These are phyloP conservation scores for Dissophora ornata DNA, from an alignment of 192 early-diverging fungal species.

Conservation along the genomic window DNA sequence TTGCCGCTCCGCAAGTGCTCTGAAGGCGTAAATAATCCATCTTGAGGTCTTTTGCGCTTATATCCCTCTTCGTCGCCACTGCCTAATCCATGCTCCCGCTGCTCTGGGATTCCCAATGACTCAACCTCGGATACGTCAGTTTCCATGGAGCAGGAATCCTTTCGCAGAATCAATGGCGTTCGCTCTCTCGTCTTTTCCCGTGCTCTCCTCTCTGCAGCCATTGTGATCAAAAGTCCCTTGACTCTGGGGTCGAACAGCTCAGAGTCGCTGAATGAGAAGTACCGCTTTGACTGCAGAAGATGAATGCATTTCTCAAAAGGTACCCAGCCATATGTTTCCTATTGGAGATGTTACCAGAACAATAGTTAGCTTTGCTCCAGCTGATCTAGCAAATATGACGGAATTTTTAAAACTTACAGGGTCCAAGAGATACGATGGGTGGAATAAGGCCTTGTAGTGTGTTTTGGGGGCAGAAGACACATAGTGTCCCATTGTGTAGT, in stretches of 20 bases:
- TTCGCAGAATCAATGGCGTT: neutral
- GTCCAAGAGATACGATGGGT: slow-evolving; percentile 86
- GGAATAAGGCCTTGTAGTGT: slow-evolving; percentile 90
- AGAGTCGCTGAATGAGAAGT: slow-evolving; percentile 57
- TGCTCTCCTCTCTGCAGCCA: slow-evolving; percentile 29
- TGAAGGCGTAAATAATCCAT: slow-evolving; percentile 6
- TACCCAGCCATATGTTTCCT: slow-evolving; percentile 62
- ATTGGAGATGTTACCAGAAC: too few species aligned
- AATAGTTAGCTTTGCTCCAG: too few species aligned
- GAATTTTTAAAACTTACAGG: slow-evolving; percentile 55
- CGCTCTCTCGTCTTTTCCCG: slow-evolving; percentile 11
- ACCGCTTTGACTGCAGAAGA: slow-evolving; percentile 64
- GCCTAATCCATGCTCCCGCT: neutral
- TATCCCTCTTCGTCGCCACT: slow-evolving; percentile 4
- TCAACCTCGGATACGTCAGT: slow-evolving; percentile 11
- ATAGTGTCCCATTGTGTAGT: slow-evolving; percentile 93
- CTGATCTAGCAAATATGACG: neutral
- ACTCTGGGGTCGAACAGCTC: slow-evolving; percentile 45
- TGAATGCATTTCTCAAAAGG: slow-evolving; percentile 61
- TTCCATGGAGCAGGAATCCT: slow-evolving; percentile 1
- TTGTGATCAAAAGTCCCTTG: slow-evolving; percentile 43
- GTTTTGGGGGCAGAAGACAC: slow-evolving; percentile 92
- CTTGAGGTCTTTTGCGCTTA: slow-evolving; percentile 25
- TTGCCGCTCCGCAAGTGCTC: slow-evolving; percentile 33
- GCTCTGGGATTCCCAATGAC: neutral